A percentile compares a stretch with the other conserved stretches of the same genome.
Conservation (phyloP, 164 flowering plant species). For the Liquidambar formosana region DNA sequence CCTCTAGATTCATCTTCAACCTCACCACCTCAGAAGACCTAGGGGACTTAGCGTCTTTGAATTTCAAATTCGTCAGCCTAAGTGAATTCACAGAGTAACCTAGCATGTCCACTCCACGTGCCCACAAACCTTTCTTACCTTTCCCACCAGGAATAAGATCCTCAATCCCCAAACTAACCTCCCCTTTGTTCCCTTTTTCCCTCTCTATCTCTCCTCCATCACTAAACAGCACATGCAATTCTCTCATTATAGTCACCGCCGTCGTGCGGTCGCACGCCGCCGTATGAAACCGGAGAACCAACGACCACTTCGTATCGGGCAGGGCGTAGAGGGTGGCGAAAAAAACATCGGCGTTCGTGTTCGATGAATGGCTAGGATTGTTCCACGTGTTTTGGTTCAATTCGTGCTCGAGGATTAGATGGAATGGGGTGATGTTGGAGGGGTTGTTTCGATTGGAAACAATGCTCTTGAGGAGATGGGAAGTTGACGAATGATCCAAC, state of each 20-base stretch:
- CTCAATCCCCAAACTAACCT: constrained; percentile 25
- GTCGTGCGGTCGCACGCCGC: constrained; percentile 61
- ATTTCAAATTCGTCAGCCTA: constrained; percentile 21
- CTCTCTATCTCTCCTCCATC: constrained; percentile 11
- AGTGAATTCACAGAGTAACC: constrained; percentile 25
- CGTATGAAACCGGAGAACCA: constrained; percentile 55
- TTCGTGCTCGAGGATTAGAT: constrained; percentile 56
- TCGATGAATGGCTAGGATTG: constrained; percentile 5
- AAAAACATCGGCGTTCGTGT: constrained; percentile 21
- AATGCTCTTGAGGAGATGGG: constrained; percentile 24
- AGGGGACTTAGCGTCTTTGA: constrained; percentile 8
- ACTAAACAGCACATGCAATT: constrained; percentile 33
- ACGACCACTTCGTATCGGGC: constrained; percentile 31
- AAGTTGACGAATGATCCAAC: constrained; percentile 32
- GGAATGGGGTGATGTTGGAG: constrained; percentile 44
- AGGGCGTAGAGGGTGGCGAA: constrained; percentile 40
- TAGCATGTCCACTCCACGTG: constrained; percentile 29
- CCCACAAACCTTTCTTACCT: constrained; percentile 21
- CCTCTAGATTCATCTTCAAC: constrained; percentile 6
- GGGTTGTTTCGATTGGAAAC: no score
- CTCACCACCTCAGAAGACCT: constrained; percentile 23
- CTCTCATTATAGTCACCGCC: constrained; percentile 45
- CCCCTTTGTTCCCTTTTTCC: constrained; percentile 11
- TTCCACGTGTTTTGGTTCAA: constrained; percentile 54
- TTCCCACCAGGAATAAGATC: constrained; percentile 21